Conservation (phyloP, 148 eudicot species). For the Salicornia ramosissima region DNA sequence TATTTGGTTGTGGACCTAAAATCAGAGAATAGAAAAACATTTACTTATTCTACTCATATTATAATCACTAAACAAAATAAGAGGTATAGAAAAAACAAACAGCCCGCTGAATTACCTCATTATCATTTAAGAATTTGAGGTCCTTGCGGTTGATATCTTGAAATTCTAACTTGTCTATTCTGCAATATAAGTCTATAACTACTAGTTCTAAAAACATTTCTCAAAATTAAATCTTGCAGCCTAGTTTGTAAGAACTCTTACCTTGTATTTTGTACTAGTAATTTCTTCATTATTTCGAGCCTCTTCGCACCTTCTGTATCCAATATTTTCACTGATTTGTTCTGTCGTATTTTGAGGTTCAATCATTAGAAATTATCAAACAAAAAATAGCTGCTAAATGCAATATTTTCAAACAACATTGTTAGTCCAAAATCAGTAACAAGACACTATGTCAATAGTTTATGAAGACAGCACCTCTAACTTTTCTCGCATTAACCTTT, state of each 20-base stretch:
- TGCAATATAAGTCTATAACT: constrained; percentile 11
- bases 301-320: constrained; percentile 6
- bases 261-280: constrained; percentile 10
- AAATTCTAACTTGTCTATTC: constrained; percentile 11
- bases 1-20: constrained; percentile 2
- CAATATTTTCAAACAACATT: background rate
- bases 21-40: background rate
- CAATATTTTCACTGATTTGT: background rate
- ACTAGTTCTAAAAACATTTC: background rate
- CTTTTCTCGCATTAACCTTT: constrained; percentile 3
- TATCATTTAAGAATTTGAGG: background rate
- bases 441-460: constrained; percentile 7
- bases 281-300: constrained; percentile 11
- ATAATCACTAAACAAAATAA: background rate
- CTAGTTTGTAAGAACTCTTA: background rate
- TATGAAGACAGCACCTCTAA: background rate
- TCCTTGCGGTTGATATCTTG: constrained; percentile 10
- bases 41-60: background rate
- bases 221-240: background rate
- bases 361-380: background rate
- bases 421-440: background rate
- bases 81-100: background rate
- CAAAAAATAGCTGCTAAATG: background rate
- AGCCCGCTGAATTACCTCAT: constrained; percentile 10
- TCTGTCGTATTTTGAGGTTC: background rate